Conservation (phyloP, 225 moss, liverwort and hornwort species). For the Sphagnum tenellum region DNA sequence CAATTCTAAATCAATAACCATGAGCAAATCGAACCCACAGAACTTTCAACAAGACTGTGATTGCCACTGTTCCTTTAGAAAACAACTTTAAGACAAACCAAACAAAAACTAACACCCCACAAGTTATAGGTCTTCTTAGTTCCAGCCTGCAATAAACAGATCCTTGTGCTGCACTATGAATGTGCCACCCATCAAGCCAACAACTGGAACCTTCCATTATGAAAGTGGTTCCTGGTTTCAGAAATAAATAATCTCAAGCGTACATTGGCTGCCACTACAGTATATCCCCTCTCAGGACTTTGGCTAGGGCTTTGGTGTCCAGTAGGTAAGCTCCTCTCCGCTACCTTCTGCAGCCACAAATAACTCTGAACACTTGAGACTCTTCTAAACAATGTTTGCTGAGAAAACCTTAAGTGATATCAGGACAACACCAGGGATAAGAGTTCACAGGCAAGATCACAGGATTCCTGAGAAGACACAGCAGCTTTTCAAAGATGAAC, state of each 20-base stretch:
- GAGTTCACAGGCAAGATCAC: neutral
- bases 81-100: too few relatives aligned
- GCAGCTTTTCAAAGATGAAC: neutral
- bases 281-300: constrained; percentile 27
- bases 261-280: neutral
- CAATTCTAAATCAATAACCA: too few relatives aligned
- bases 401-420: neutral
- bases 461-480: neutral
- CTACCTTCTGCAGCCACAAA: constrained; percentile 8
- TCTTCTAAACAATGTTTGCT: neutral
- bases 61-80: too few relatives aligned
- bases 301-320: constrained; percentile 33
- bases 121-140: too few relatives aligned
- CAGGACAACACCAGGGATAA: neutral
- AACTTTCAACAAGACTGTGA: too few relatives aligned
- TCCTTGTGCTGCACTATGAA: too few relatives aligned
- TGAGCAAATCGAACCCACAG: too few relatives aligned
- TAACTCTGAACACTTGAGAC: neutral
- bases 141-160: too few relatives aligned
- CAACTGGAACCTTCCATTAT: too few relatives aligned
- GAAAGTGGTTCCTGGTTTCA: too few relatives aligned
- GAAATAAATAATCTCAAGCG: neutral
- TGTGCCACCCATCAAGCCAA: too few relatives aligned
- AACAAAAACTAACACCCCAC: too few relatives aligned
- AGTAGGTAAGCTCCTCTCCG: constrained; percentile 41